These are phyloP conservation scores for Aspergillus persii DNA, from an alignment of 2,329 filamentous ascomycete species.

Conservation along the genomic window DNA sequence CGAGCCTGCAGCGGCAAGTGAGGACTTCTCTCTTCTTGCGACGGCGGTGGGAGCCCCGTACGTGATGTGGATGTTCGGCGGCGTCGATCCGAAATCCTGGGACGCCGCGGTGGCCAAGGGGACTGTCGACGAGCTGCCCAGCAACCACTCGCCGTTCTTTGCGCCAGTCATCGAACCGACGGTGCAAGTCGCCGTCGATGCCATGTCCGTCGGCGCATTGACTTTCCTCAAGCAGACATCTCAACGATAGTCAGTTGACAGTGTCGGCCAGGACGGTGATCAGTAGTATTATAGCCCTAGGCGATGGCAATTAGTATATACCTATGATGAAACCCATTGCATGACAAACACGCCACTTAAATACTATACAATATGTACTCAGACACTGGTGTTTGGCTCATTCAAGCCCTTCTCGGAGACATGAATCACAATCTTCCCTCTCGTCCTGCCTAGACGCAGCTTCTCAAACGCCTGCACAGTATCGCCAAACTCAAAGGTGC, in stretches of 20 bases:
- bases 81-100: slow-evolving; percentile 48
- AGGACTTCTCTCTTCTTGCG: slow-evolving; percentile 59
- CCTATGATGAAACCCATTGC: neutral
- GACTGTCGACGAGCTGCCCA: slow-evolving; percentile 49
- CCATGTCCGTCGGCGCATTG: slow-evolving; percentile 51
- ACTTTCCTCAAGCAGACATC: slow-evolving; percentile 28
- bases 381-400: neutral
- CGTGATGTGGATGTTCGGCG: slow-evolving; percentile 58
- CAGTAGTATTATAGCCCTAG: neutral
- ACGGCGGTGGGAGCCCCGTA: slow-evolving; percentile 50
- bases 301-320: neutral
- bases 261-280: too few relatives aligned
- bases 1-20: slow-evolving; percentile 48
- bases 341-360: neutral
- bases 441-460: slow-evolving; percentile 55
- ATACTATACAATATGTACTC: neutral
- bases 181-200: slow-evolving; percentile 51
- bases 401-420: slow-evolving; percentile 21
- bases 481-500: slow-evolving; percentile 56
- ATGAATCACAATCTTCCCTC: slow-evolving; percentile 59
- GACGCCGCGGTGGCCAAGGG: slow-evolving; percentile 50
- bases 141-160: slow-evolving; percentile 59
- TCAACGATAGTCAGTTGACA: neutral
- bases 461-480: slow-evolving; percentile 57
- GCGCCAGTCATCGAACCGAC: slow-evolving; percentile 58